Evolutionary conservation across 1,284 basidiomycete genomes (phyloP), one percentile per base, ranked within the genome.

Genomic region (Wallemia hederae): DNA sequence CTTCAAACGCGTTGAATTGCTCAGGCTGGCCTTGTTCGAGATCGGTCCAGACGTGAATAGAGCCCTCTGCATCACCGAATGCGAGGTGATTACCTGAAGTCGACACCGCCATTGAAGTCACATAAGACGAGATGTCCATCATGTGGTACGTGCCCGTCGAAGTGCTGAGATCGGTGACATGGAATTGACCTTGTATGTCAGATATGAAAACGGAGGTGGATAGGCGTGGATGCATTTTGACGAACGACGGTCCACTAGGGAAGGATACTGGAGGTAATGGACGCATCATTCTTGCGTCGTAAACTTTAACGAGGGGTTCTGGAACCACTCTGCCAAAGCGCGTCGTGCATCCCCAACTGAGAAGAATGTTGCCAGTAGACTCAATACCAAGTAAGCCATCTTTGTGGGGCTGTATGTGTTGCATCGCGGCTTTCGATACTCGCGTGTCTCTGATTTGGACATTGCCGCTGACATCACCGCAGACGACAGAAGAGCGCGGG

Each of bases 301-400:
- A 94, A 11, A 96, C 77, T 70, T 94, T 92, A 65, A 98, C 85
- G 26, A 94, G 74, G 1, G 89, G 85, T 69, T 97, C 92, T 0
- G 87, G 83, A 59, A 85, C 78, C 0, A 91, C 88, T 57, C 85
- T 82, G 24, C 85, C 83, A 70, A 87, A 86, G 68, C 86, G 39
- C 31, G 25, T 58, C 27, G 61, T 67, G 25, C 60, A 61, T 14
- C 58, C 28, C 19, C 24, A 39, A 27, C 58, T 39, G 25, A 60
- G 26, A 59, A 11, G 60, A 24, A n/a, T 14, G 7, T 34, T 14
- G 57, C 59, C 24, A 33, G 31, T 27, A 28, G 24, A 25, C 17
- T 27, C 29, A 24, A 55, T 26, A 5, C 55, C 69, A 64, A n/a
- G 69, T 63, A 15, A 69, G 67, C 63, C 63, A 57, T 61, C 63